Evolutionary conservation across 1,284 basidiomycete genomes (phyloP), one percentile per base, ranked within the genome.

Genomic region (Cutaneotrichosporon curvatum): DNA sequence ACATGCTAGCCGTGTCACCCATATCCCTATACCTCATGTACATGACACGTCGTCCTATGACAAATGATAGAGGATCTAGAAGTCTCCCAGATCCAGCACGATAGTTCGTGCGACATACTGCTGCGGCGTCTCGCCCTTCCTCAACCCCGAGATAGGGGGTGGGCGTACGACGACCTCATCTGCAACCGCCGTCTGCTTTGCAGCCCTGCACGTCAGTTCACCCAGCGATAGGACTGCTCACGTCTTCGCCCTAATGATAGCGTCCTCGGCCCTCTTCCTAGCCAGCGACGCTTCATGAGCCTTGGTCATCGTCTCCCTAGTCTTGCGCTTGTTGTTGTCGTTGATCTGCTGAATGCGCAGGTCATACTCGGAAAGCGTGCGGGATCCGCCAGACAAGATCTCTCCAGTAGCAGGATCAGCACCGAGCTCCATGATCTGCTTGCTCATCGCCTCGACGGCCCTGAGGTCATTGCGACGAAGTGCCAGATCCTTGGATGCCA

Each of bases 291-390:
- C 75, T 34, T 81, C 63, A 70, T 92, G 89, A 0, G 87, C 84
- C 55, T 80, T 81, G 40, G 84, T 76, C 51, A 90, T 81, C 2
- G 80, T 78, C 58, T 89, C 87, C 51, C 81, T 61, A 50, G 92
- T 94, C 38, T 83, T 81, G 56, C 78, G 80, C 35, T 87, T 78
- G 66, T 96, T 94, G 43, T 87, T 80, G 70, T 91, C 87, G 65
- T 92, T 94, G 50, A 95, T 83, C 63, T 75, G 81, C 16, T 83
- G 80, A 25, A 92, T 76, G 57, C 79, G 72, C 50, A 82, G 81
- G 36, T 73, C 74, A 53, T 73, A 70, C 6, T 74, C 68, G 47
- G 75, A 74, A 50, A 60, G 38, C 70, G 72, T 36, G 55, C 61
- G 20, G 50, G 59, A n/a, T 15, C 35, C 35, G 2, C 37, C 51